phyloP scores from a whole-genome alignment of 306 rosid genomes.

The Cucurbita argyrosperma region DNA sequence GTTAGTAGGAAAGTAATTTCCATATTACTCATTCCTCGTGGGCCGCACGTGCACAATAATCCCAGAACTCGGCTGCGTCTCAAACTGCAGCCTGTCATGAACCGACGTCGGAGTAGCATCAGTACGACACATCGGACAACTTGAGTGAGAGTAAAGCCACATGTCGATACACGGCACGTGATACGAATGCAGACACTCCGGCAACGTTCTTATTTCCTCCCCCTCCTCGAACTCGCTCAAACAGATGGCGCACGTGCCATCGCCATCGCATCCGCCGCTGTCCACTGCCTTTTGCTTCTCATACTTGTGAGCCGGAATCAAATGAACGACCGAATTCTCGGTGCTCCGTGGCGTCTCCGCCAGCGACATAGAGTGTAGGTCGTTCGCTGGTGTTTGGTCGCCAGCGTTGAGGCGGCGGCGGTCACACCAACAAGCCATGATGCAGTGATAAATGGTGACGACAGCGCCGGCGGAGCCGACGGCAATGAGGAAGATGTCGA shows the following conservation, averaged over 20 bases:
- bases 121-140: constrained; percentile 49
- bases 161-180: constrained; percentile 48
- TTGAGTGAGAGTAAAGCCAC: constrained; percentile 50
- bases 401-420: constrained; percentile 7
- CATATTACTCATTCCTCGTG: not conserved
- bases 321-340: not conserved
- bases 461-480: constrained; percentile 33
- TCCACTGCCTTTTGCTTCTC: not conserved
- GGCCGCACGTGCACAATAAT: not conserved
- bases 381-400: not conserved
- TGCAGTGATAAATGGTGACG: constrained; percentile 31
- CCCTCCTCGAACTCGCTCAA: constrained; percentile 51
- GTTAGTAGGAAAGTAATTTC: not conserved
- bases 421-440: constrained; percentile 18
- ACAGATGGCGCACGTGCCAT: constrained; percentile 38
- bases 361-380: not conserved
- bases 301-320: constrained; percentile 34
- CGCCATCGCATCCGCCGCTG: not conserved
- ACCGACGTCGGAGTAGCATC: constrained; percentile 14
- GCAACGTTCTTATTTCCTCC: constrained; percentile 41
- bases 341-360: not conserved
- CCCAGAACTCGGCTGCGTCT: not conserved
- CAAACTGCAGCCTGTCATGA: not conserved
- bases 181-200: constrained; percentile 49
- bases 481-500: constrained; percentile 18